Evolutionary conservation across 441 rosid species (phyloP).

Genomic region (Theobroma grandiflorum): DNA sequence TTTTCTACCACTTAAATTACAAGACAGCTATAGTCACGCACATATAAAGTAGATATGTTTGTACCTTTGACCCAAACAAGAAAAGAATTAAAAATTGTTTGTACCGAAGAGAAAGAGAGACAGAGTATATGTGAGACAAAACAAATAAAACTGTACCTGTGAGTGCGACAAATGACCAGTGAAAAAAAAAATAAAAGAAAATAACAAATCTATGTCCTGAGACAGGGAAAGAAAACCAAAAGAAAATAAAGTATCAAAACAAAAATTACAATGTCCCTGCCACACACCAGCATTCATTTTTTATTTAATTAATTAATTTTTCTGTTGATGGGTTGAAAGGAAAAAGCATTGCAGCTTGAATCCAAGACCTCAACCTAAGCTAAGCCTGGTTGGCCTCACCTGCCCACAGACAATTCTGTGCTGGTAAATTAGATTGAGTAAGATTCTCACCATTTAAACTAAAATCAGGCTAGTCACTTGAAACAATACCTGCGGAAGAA

Average conservation of each 20-base stretch:
- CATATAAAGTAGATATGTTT: not conserved
- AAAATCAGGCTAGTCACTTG: not conserved
- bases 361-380: no score
- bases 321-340: no score
- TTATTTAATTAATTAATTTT: no score
- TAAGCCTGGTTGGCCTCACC: no score
- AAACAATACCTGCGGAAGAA: conserved; percentile 73
- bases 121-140: not conserved
- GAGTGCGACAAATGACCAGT: not conserved
- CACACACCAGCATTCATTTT: no score
- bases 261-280: no score
- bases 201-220: not conserved
- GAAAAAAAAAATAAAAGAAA: conserved; percentile 9
- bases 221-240: no score
- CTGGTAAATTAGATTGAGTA: not conserved
- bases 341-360: no score
- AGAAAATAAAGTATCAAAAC: no score
- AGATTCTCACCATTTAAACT: not conserved
- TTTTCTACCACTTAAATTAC: conserved; percentile 7
- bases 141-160: not conserved
- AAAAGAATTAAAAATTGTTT: not conserved
- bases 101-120: not conserved
- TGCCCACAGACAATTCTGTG: no score
- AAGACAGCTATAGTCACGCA: not conserved
- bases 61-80: not conserved